Conservation (phyloP, 2,329 filamentous ascomycete species). For the Trichoderma sp. region DNA sequence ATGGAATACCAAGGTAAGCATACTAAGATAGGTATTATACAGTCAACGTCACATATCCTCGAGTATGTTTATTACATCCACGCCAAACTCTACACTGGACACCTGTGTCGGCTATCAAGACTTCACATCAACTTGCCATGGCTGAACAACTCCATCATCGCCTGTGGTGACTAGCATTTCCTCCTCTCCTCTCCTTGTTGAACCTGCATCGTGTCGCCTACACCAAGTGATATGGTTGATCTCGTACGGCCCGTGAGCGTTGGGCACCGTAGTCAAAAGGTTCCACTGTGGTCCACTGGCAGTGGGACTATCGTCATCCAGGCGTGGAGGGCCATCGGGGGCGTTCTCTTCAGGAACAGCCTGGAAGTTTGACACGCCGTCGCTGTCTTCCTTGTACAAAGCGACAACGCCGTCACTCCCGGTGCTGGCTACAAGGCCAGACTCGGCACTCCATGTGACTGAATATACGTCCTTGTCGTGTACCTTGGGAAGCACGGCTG, state of each 20-base stretch:
- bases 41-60: background rate
- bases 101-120: background rate
- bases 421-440: conserved; percentile 78
- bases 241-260: conserved; percentile 88
- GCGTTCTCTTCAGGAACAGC: conserved; percentile 25
- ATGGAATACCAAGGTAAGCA: too few relatives aligned
- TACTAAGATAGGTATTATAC: background rate
- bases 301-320: background rate
- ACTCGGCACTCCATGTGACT: conserved; percentile 74
- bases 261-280: conserved; percentile 63
- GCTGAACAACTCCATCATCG: conserved; percentile 82
- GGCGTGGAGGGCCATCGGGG: conserved; percentile 25
- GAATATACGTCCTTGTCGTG: conserved; percentile 84
- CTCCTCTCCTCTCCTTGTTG: conserved; percentile 56
- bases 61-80: background rate
- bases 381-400: conserved; percentile 65
- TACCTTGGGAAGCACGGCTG: conserved; percentile 66
- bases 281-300: conserved; percentile 52
- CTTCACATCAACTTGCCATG: conserved; percentile 62
- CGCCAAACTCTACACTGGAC: background rate
- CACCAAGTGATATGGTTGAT: conserved; percentile 93
- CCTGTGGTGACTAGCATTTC: conserved; percentile 90
- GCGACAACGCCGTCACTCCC: conserved; percentile 82
- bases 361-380: background rate
- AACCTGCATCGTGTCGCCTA: conserved; percentile 65